A percentile compares a stretch with the other conserved stretches of the same genome.
These are phyloP conservation scores for Hypoxylon sp. DNA, from an alignment of 2,329 filamentous ascomycete species.

Conservation along the genomic window DNA sequence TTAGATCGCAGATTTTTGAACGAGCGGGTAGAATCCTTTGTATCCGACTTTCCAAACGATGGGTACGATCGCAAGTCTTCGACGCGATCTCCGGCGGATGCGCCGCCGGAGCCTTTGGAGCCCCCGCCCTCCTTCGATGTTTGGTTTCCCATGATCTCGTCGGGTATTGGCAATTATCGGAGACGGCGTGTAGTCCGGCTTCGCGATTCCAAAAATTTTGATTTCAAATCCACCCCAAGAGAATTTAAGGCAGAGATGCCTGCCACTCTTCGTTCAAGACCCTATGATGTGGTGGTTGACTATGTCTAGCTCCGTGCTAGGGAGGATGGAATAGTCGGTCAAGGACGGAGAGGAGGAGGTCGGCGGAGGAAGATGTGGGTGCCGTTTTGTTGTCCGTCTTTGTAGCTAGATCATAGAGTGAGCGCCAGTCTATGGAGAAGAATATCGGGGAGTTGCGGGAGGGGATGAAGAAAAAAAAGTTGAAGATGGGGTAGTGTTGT, in stretches of 20 bases:
- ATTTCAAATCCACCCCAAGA: conserved; percentile 39
- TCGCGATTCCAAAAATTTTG: conserved; percentile 25
- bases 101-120: conserved; percentile 66
- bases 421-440: conserved; percentile 27
- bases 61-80: conserved; percentile 82
- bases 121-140: conserved; percentile 72
- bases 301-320: conserved; percentile 56
- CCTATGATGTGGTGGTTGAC: conserved; percentile 42
- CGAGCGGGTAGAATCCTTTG: conserved; percentile 90
- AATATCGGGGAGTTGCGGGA: conserved; percentile 31
- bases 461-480: conserved; percentile 30
- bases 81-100: conserved; percentile 62
- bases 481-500: conserved; percentile 34
- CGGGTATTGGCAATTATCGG: conserved; percentile 22
- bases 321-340: conserved; percentile 69
- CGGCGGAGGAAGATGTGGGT: conserved; percentile 61
- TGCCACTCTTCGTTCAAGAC: conserved; percentile 48
- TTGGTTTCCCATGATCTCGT: conserved; percentile 79
- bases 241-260: conserved; percentile 46
- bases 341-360: conserved; percentile 64
- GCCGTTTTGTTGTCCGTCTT: conserved; percentile 67
- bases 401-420: conserved; percentile 54
- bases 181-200: conserved; percentile 12
- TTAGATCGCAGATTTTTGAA: conserved; percentile 89
- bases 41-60: conserved; percentile 93